phyloP scores from a whole-genome alignment of 1,284 basidiomycete genomes.

The Austroboletus rostrupii region DNA sequence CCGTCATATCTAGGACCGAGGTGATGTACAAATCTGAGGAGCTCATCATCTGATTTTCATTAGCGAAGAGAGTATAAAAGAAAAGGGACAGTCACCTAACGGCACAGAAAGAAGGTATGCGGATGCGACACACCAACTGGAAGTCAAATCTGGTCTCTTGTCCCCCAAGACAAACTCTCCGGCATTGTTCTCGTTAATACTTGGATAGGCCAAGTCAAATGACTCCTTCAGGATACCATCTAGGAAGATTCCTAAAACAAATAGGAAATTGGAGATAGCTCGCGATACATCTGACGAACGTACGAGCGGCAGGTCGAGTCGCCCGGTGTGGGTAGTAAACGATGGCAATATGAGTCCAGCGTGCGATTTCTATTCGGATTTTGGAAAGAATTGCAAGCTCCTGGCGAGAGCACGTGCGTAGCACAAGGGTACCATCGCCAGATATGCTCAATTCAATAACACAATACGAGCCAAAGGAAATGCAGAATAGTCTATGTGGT shows the following conservation, averaged over 20 bases:
- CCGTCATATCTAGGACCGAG: conserved; percentile 72
- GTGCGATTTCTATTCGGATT: conserved; percentile 43
- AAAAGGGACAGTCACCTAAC: conserved; percentile 41
- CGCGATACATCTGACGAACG: conserved; percentile 26
- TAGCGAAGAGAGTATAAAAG: neutral
- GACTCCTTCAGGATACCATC: conserved; percentile 66
- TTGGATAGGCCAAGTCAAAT: conserved; percentile 59
- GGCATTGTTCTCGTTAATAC: conserved; percentile 25
- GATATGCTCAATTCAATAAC: conserved; percentile 47
- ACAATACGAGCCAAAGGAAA: conserved; percentile 34
- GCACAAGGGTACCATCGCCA: conserved; percentile 53
- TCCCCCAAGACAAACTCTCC: conserved; percentile 55
- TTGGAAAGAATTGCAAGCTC: conserved; percentile 43
- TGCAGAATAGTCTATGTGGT: conserved; percentile 44
- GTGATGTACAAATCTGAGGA: conserved; percentile 68
- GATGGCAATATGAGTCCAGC: conserved; percentile 68
- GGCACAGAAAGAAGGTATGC: conserved; percentile 58
- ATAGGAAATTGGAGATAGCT: neutral
- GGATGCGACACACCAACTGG: conserved; percentile 71
- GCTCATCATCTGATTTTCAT: conserved; percentile 46
- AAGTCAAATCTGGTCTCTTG: conserved; percentile 33
- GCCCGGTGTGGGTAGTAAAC: conserved; percentile 58
- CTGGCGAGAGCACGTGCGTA: conserved; percentile 41
- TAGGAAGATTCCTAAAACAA: conserved; percentile 56
- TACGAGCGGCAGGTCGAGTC: conserved; percentile 59